Conservation (phyloP, 805 yeast species). For the Candida patagonica region DNA sequence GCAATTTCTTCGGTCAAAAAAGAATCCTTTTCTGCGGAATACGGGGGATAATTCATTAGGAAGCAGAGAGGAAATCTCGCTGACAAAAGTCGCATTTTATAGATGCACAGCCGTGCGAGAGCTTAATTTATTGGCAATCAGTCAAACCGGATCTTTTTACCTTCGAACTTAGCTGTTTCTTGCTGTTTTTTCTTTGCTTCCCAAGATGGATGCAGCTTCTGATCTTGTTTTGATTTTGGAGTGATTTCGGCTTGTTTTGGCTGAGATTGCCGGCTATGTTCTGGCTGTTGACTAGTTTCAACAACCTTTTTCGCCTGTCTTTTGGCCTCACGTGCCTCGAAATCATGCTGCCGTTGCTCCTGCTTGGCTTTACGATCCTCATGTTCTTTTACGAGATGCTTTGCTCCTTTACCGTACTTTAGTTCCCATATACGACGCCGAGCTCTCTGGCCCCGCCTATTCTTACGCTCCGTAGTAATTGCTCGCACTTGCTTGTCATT, state of each 20-base stretch:
- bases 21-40: constrained; percentile 8
- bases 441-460: constrained; percentile 95
- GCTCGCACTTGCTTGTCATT: constrained; percentile 15
- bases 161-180: constrained; percentile 61
- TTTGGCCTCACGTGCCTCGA: constrained; percentile 46
- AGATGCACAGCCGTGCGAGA: too few relatives aligned
- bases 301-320: constrained; percentile 10
- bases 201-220: constrained; percentile 91
- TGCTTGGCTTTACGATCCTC: constrained; percentile 46
- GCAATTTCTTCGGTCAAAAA: constrained; percentile 27
- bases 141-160: constrained; percentile 70
- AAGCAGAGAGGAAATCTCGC: too few relatives aligned
- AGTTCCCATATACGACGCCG: constrained; percentile 94
- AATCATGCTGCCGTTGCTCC: constrained; percentile 52
- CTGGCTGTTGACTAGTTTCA: too few relatives aligned
- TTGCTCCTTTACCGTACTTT: constrained; percentile 78
- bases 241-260: constrained; percentile 3
- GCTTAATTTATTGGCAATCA: too few relatives aligned
- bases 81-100: too few relatives aligned
- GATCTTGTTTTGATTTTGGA: background rate
- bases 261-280: constrained; percentile 13
- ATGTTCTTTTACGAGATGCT: constrained; percentile 64
- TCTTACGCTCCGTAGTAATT: constrained; percentile 44
- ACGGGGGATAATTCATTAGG: constrained; percentile 14
- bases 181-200: constrained; percentile 74